Percentiles rank a stretch among this genome's conserved stretches.
phyloP scores from a whole-genome alignment of 805 yeast genomes.

The Lipomyces spencermartinsiae region DNA sequence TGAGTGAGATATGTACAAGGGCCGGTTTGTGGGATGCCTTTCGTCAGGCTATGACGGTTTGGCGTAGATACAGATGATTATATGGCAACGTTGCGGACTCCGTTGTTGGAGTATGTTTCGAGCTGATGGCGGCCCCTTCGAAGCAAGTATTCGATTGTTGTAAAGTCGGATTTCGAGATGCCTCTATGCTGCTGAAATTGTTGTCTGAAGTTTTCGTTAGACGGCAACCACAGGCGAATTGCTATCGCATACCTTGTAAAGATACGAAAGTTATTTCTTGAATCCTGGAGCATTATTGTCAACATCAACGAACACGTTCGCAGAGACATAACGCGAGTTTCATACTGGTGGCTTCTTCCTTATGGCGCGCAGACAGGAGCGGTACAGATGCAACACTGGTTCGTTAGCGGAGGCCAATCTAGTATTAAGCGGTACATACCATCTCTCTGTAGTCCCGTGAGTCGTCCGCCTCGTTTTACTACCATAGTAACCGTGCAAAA shows the following conservation, averaged over 20 bases:
- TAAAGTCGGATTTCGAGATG: conserved; percentile 77
- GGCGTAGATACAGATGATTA: not conserved
- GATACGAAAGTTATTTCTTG: conserved; percentile 52
- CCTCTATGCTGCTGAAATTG: conserved; percentile 66
- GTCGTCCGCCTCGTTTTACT: conserved; percentile 13
- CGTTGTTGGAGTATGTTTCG: conserved; percentile 74
- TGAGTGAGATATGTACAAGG: not conserved
- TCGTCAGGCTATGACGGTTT: not conserved
- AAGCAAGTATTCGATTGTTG: conserved; percentile 82
- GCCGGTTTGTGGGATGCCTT: not conserved
- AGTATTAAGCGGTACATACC: conserved; percentile 43
- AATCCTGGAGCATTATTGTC: conserved; percentile 39
- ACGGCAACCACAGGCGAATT: no score
- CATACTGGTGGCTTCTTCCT: conserved; percentile 54
- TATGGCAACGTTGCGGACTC: conserved; percentile 65
- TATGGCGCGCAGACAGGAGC: conserved; percentile 55
- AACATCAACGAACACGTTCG: not conserved
- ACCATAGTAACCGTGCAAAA: not conserved
- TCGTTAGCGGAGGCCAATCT: not conserved
- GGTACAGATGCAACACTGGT: conserved; percentile 54
- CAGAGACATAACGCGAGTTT: not conserved
- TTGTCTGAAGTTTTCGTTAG: conserved; percentile 21
- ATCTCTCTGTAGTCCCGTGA: conserved; percentile 49
- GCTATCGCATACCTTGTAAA: conserved; percentile 51
- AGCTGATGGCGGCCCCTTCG: conserved; percentile 74